Evolutionary conservation across 768 basidiomycete genomes (phyloP).

Genomic region (Lactarius akahatsu): DNA sequence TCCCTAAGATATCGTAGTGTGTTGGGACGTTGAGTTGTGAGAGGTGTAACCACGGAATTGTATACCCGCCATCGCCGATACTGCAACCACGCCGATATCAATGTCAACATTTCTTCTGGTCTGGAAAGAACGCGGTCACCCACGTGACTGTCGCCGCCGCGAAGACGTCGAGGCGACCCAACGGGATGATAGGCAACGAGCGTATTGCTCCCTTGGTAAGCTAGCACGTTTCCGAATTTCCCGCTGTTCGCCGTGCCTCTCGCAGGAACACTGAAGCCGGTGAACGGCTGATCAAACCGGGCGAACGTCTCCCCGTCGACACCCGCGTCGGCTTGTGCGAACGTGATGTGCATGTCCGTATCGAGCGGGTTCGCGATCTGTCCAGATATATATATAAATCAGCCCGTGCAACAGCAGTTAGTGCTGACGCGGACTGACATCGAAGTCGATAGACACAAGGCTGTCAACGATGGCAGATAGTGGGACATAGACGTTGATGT

Average conservation of each 20-base stretch:
- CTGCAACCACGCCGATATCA: conserved; percentile 28
- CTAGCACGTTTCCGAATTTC: conserved; percentile 52
- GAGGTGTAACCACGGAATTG: conserved; percentile 64
- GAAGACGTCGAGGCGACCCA: conserved; percentile 53
- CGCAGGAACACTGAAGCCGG: conserved; percentile 54
- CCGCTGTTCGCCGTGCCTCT: conserved; percentile 63
- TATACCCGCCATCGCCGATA: conserved; percentile 55
- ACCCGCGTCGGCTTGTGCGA: conserved; percentile 55
- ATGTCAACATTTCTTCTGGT: neutral
- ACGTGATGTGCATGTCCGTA: conserved; percentile 54
- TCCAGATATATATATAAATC: neutral
- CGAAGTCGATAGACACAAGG: conserved; percentile 54
- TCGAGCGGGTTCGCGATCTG: conserved; percentile 57
- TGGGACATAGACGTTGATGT: conserved; percentile 54
- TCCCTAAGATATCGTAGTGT: conserved; percentile 37
- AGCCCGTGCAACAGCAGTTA: neutral
- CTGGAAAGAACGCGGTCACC: conserved; percentile 21
- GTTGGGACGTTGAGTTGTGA: conserved; percentile 54
- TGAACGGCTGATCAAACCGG: conserved; percentile 55
- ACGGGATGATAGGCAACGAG: conserved; percentile 57
- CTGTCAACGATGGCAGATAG: conserved; percentile 49
- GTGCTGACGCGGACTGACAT: conserved; percentile 40
- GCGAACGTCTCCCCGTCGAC: conserved; percentile 56
- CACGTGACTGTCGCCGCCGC: conserved; percentile 46
- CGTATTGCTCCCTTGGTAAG: conserved; percentile 57